Conservation (phyloP, 805 yeast species). For the Yarrowia keelungensis region DNA sequence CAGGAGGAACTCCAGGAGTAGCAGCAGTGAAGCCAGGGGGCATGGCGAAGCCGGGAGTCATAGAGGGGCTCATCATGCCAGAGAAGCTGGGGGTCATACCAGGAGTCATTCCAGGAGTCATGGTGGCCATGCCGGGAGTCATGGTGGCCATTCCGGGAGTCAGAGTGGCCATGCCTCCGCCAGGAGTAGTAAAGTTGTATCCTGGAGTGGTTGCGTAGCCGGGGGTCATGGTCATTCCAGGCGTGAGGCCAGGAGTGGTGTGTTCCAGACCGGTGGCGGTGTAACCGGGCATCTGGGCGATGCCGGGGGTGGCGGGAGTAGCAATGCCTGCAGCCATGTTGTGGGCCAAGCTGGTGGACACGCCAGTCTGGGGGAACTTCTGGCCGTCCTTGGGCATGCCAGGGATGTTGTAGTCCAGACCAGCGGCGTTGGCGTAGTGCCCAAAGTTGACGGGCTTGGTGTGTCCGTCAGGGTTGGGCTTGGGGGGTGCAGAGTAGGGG, state of each 20-base stretch:
- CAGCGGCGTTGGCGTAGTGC: slow-evolving; percentile 29
- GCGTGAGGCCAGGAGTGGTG: slow-evolving; percentile 23
- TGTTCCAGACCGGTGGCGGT: slow-evolving; percentile 32
- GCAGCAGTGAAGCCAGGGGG: slow-evolving; percentile 12
- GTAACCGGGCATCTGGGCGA: slow-evolving; percentile 30
- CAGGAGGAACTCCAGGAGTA: slow-evolving; percentile 7
- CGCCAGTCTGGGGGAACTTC: slow-evolving; percentile 2
- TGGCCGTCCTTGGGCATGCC: slow-evolving; percentile 24
- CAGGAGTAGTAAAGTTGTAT: not conserved
- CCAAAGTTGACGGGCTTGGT: slow-evolving; percentile 2
- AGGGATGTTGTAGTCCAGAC: slow-evolving; percentile 20
- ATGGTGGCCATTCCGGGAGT: slow-evolving; percentile 13
- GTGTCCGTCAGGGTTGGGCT: not conserved
- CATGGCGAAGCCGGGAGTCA: slow-evolving; percentile 17
- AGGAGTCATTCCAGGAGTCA: slow-evolving; percentile 4
- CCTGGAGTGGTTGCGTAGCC: slow-evolving; percentile 25
- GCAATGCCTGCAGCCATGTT: slow-evolving; percentile 19
- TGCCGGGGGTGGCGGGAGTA: slow-evolving; percentile 25
- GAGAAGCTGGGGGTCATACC: slow-evolving; percentile 1
- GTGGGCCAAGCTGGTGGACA: slow-evolving; percentile 10
- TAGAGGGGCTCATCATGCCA: slow-evolving; percentile 8
- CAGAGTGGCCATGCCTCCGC: slow-evolving; percentile 5
- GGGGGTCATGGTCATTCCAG: slow-evolving; percentile 32
- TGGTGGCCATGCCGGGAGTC: slow-evolving; percentile 8
- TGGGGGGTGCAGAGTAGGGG: slow-evolving; percentile 21